These are phyloP conservation scores for Cordia subcordata DNA, from an alignment of 257 asterid species.

Conservation along the genomic window DNA sequence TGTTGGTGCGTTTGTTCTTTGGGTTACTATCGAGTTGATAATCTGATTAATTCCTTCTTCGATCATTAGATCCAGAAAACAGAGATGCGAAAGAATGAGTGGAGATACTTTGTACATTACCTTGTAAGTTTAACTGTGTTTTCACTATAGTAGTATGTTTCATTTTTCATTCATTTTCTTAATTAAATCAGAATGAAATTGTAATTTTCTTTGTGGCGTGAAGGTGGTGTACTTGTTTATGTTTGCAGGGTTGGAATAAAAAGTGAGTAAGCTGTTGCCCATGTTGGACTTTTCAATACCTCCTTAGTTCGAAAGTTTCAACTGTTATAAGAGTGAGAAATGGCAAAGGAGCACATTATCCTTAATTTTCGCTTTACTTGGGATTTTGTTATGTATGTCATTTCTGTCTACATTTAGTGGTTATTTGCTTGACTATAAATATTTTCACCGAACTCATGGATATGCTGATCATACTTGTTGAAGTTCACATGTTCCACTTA, in stretches of 20 bases:
- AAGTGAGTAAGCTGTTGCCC: conserved; percentile 73
- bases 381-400: background rate
- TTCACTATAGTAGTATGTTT: background rate
- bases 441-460: background rate
- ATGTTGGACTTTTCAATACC: conserved; percentile 12
- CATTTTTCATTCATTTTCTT: background rate
- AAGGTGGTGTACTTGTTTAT: conserved; percentile 6
- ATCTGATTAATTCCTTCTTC: conserved; percentile 14
- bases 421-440: background rate
- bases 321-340: background rate
- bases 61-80: conserved; percentile 72
- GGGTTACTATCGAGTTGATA: background rate
- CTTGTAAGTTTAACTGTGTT: conserved; percentile 53
- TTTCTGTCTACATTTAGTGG: background rate
- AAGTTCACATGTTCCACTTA: background rate
- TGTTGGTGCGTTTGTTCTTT: no score
- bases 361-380: no score
- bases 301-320: conserved; percentile 6
- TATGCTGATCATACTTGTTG: no score
- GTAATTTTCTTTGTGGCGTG: conserved; percentile 3
- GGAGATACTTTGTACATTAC: conserved; percentile 94
- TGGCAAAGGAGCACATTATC: no score
- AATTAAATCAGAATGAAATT: no score
- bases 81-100: conserved; percentile 76
- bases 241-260: conserved; percentile 95